Percentiles rank a stretch among this genome's conserved stretches.
These are phyloP conservation scores for Priceomyces fermenticarens DNA, from an alignment of 805 yeast species.

Conservation along the genomic window DNA sequence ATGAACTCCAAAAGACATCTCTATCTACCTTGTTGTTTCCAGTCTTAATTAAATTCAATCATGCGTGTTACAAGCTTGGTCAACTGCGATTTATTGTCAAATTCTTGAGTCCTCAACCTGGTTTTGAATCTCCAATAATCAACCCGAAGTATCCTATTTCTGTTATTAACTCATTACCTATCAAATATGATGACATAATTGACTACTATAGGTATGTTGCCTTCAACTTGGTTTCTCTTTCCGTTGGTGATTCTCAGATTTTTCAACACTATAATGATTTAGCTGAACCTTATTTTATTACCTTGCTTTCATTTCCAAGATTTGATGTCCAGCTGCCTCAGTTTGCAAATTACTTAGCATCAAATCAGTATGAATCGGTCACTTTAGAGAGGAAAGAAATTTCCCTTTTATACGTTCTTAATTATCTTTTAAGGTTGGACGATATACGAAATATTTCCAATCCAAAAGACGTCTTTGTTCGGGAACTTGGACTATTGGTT, in stretches of 20 bases:
- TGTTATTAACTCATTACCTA: constrained; percentile 9
- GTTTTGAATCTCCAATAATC: constrained; percentile 8
- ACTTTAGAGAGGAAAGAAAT: constrained; percentile 26
- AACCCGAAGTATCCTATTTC: constrained; percentile 21
- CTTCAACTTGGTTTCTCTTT: constrained; percentile 21
- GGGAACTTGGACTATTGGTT: constrained; percentile 17
- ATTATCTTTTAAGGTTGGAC: constrained; percentile 17
- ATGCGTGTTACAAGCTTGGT: constrained; percentile 16
- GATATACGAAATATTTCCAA: constrained; percentile 15
- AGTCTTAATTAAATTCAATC: constrained; percentile 12
- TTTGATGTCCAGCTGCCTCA: constrained; percentile 5
- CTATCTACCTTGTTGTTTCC: constrained; percentile 11
- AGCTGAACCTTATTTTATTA: constrained; percentile 24
- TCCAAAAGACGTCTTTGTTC: constrained; percentile 11
- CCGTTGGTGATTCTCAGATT: constrained; percentile 9
- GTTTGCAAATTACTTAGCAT: neutral
- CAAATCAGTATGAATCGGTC: neutral
- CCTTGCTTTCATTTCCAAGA: constrained; percentile 22
- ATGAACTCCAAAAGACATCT: constrained; percentile 1
- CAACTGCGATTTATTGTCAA: constrained; percentile 13
- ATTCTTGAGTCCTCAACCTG: constrained; percentile 7
- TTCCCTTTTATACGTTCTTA: constrained; percentile 24
- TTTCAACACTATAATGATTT: constrained; percentile 8
- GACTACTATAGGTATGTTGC: constrained; percentile 26
- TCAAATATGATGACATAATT: constrained; percentile 17